Base-by-base conservation (phyloP, 768 basidiomycete species). In the Pleurotus tuber-regium region DNA sequence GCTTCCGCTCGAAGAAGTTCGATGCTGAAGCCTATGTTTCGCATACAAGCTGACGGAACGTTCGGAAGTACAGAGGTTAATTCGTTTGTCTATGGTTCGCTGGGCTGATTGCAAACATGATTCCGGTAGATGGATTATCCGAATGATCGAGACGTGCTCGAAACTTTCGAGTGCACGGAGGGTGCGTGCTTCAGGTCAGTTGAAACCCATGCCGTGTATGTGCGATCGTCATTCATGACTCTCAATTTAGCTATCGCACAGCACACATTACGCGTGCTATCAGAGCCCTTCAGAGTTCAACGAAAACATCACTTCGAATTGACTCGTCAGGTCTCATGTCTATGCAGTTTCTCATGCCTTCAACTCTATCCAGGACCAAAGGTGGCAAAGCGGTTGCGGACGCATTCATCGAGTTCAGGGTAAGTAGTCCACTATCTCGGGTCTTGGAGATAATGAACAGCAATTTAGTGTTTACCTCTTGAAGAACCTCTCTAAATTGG, bases 111-210 rank as follows among this genome's bases (percentile, higher is more conserved):
- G n/a, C n/a, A n/a, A 57, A 16, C 43, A 16, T 25, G 14, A 31
- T 33, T 14, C n/a, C n/a, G n/a, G 25, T 59, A 95, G 92, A 91
- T 98, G 85, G 95, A 99, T 68, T 98, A 95, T 56, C 93, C 93
- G 2, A 93, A 91, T 59, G 93, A 96, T 61, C 78, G 80, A 42
- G 93, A 97, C 43, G 89, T 98, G 0, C 76, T 98, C 25, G 93
- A 97, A 66, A 82, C 84, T 0, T 93, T 97, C 59, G 90, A 96
- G 54, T 98, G 95, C 64, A 72, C 66, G 9, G 71, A 75, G 29
- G 69, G 71, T 5, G 77, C 93, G 26, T 75, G 72, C 29, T 91
- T 90, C 66, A 89, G 84, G 93, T 93, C 55, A 40, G 72, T 50
- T 41, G 18, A 9, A 33, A 29, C 36, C 12, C n/a, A 18, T 23